These are phyloP conservation scores for Dillenia turbinata DNA, from an alignment of 164 flowering plant genomes.

Conservation along the genomic window DNA sequence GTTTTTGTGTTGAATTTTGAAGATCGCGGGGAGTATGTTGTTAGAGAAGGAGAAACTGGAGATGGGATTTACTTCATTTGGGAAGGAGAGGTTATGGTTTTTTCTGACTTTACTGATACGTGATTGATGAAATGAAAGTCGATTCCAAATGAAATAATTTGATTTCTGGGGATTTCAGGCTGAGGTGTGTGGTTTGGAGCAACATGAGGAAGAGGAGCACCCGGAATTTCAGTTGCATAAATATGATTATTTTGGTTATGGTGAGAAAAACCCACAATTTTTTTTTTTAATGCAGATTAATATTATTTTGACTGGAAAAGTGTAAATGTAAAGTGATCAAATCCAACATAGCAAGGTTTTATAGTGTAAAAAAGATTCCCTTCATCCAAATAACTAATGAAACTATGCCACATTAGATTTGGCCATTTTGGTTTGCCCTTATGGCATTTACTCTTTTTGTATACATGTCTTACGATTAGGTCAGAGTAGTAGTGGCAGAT, in stretches of 20 bases:
- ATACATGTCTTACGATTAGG: no score
- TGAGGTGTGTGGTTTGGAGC: conserved; percentile 54
- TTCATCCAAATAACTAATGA: no score
- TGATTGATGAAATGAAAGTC: not conserved
- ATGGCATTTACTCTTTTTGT: no score
- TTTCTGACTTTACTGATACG: not conserved
- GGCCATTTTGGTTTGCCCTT: no score
- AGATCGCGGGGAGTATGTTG: conserved; percentile 62
- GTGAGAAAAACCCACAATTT: conserved; percentile 31
- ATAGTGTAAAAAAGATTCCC: no score
- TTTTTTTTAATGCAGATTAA: not conserved
- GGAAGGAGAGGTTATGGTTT: conserved; percentile 72
- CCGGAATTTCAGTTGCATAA: conserved; percentile 55
- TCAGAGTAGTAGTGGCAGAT: no score
- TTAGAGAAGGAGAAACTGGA: conserved; percentile 64
- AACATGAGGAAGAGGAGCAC: conserved; percentile 47
- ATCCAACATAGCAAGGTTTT: no score
- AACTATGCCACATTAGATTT: no score
- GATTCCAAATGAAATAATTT: not conserved
- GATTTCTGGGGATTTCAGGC: conserved; percentile 40
- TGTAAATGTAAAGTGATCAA: no score
- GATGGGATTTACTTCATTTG: conserved; percentile 82
- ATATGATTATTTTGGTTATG: conserved; percentile 83
- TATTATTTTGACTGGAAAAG: no score
- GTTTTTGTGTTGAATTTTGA: not conserved